Base-by-base conservation (phyloP, 805 yeast genomes). In the Candida sphagnicola region DNA sequence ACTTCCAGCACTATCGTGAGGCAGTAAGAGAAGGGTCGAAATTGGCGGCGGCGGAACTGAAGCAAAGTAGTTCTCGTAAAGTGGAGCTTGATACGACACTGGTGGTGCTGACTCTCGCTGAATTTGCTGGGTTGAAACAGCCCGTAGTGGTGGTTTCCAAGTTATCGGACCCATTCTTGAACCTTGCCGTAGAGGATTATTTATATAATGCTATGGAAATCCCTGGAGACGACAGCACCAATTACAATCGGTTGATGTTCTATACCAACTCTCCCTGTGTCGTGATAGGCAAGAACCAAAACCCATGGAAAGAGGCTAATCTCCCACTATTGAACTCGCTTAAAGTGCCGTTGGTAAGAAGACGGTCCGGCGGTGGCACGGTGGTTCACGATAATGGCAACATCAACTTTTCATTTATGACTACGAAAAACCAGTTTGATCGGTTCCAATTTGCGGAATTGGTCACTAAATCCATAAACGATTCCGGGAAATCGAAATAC, bases 201-300 rank as follows among this genome's bases (percentile, higher is more conserved):
- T 65, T 93, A 0, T 93, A 85, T 57, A 71, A 72, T 38, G 58
- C 72, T 14, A 77, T 84, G 62, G 90, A 90, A 1, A 42, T 65
- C 0, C 56, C 57, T 6, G 34, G 34, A 4, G 41, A 29, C 1
- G 35, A 44, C 12, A 36, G 40, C 3, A 41, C 46, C 4, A 52
- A 58, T 25, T 66, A 63, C 35, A 74, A 77, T 41, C 59, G 95
- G 39, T 62, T 93, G 19, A 54, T 88, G 42, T 70, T 91, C 39
- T 93, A 93, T 56, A 69, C 73, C 25, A 93, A 93, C 55, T 57
- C 76, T 2, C 87, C 91, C 1, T 86, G 96, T 57, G 87, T 89
- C n/a, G 95, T 93, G 2, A 70, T 93, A 10, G 99, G 99, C 0
- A 88, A 95, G 53, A 93, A 93, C 54, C 99, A 93, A 60, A 93